Evolutionary conservation across 352 stramenopile species (phyloP).

Genomic region (Peronospora farinosa): DNA sequence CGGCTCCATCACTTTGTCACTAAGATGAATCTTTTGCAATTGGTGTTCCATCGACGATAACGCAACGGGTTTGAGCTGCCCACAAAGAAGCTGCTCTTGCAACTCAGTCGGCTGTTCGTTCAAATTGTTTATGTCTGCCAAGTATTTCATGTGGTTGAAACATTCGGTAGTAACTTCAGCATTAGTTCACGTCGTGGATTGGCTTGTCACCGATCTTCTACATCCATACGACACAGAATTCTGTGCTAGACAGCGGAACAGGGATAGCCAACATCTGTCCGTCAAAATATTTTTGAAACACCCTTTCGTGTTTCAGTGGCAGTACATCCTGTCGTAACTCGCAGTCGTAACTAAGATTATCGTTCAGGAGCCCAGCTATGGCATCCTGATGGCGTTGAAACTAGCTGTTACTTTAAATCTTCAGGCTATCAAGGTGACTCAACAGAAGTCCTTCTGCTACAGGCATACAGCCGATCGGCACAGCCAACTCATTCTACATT

Average conservation of each 20-base stretch:
- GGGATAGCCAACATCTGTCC: too few relatives aligned
- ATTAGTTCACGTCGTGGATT: not conserved
- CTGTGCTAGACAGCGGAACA: too few relatives aligned
- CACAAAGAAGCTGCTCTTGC: not conserved
- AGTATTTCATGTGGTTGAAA: too few relatives aligned
- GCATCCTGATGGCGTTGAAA: not conserved
- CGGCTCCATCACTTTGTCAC: not conserved
- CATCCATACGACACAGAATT: too few relatives aligned
- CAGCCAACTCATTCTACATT: too few relatives aligned
- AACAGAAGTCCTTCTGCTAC: not conserved
- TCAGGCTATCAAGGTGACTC: not conserved
- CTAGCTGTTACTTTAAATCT: too few relatives aligned
- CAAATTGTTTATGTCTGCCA: not conserved
- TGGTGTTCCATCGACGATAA: not conserved
- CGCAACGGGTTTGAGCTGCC: not conserved
- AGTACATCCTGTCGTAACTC: too few relatives aligned
- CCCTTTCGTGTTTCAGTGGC: too few relatives aligned
- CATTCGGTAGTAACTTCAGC: too few relatives aligned
- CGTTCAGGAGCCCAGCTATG: slow-evolving; percentile 5
- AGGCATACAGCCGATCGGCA: not conserved
- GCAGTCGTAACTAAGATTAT: not conserved
- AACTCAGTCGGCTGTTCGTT: not conserved
- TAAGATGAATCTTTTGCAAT: not conserved
- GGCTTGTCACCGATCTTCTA: not conserved
- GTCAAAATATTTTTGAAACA: too few relatives aligned